phyloP scores from a whole-genome alignment of 345 rosid genomes.

The Bruguiera parviflora region DNA sequence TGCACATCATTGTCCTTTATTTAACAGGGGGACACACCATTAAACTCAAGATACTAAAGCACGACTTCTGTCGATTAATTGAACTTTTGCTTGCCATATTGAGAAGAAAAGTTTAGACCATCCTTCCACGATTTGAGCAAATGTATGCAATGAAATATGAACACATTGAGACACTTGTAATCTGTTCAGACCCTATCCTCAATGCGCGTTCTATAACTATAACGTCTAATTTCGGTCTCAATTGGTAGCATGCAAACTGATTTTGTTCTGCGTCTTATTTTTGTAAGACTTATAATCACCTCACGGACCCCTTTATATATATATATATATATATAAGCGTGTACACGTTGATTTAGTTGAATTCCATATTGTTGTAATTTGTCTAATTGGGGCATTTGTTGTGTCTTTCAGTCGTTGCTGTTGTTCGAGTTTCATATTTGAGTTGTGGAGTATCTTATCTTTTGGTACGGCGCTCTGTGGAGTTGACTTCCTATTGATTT shows the following conservation, averaged over 20 bases:
- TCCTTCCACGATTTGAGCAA: conserved; percentile 27
- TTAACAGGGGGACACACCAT: neutral
- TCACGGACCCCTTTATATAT: too few relatives aligned
- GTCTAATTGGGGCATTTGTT: too few relatives aligned
- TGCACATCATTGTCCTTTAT: neutral
- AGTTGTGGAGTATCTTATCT: too few relatives aligned
- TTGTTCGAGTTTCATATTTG: too few relatives aligned
- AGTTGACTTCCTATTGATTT: too few relatives aligned
- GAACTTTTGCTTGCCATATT: neutral
- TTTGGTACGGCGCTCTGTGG: too few relatives aligned
- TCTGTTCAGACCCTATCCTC: neutral
- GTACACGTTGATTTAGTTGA: too few relatives aligned
- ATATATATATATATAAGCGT: too few relatives aligned
- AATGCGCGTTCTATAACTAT: neutral
- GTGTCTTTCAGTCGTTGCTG: too few relatives aligned
- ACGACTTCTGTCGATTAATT: neutral
- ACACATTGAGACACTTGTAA: neutral
- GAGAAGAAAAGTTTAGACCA: neutral
- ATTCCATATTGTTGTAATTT: too few relatives aligned
- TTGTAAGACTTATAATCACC: too few relatives aligned
- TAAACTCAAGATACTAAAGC: neutral
- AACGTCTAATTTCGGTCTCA: neutral
- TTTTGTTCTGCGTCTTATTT: too few relatives aligned
- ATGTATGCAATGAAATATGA: conserved; percentile 17
- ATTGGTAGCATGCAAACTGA: neutral